phyloP scores from a whole-genome alignment of 257 asterid genomes.

The Solanum tarapatanum region DNA sequence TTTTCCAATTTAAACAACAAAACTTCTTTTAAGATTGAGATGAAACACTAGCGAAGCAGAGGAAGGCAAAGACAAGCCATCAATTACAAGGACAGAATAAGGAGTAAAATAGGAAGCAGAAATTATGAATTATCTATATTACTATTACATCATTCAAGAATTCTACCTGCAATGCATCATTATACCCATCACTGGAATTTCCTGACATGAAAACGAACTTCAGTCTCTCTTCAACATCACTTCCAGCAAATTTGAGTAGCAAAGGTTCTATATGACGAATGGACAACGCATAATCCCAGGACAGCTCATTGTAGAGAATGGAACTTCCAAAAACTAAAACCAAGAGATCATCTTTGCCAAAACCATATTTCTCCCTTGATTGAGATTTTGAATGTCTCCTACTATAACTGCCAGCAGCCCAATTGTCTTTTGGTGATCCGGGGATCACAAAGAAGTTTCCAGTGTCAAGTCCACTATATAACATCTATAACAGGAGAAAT shows the following conservation, averaged over 20 bases:
- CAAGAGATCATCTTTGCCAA: conserved; percentile 56
- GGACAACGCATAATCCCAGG: conserved; percentile 75
- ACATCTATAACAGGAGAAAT: conserved; percentile 64
- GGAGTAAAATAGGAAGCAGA: neutral
- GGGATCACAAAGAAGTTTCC: conserved; percentile 99
- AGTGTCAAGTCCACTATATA: conserved; percentile 85
- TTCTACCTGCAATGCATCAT: conserved; percentile 71
- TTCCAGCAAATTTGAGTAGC: conserved; percentile 61
- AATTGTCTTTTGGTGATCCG: conserved; percentile 86
- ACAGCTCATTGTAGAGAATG: conserved; percentile 56
- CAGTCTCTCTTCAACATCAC: conserved; percentile 33
- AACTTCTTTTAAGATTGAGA: neutral
- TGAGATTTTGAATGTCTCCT: conserved; percentile 64
- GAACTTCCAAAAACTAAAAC: conserved; percentile 90
- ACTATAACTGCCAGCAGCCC: conserved; percentile 89
- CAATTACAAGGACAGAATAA: neutral
- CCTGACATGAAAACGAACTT: conserved; percentile 77
- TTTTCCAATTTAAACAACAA: neutral
- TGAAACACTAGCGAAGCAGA: neutral
- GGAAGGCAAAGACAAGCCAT: neutral
- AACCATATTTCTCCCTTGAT: conserved; percentile 65
- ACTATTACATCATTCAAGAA: neutral
- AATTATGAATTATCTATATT: neutral
- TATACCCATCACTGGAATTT: conserved; percentile 64
- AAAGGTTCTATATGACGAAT: conserved; percentile 71